Conservation (phyloP, 2,329 filamentous ascomycete genomes). For the Monosporascus sp. region DNA sequence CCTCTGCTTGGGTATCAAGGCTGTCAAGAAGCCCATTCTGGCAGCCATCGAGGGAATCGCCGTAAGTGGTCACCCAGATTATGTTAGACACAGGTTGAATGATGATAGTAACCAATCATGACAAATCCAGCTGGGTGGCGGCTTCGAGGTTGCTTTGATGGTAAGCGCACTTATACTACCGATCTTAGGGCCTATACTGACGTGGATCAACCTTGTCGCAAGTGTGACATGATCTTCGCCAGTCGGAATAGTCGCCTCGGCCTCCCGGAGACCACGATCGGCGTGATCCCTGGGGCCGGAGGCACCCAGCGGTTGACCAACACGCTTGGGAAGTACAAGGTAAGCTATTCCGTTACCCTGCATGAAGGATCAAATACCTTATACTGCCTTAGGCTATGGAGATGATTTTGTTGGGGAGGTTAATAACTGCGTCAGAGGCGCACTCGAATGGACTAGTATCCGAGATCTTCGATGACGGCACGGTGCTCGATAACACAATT, state of each 20-base stretch:
- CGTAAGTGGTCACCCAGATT: slow-evolving; percentile 29
- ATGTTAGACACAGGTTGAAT: not conserved
- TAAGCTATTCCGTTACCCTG: slow-evolving; percentile 6
- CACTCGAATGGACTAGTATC: slow-evolving; percentile 20
- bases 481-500: slow-evolving; percentile 21
- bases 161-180: slow-evolving; percentile 21
- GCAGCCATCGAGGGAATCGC: slow-evolving; percentile 47
- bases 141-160: slow-evolving; percentile 45
- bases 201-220: not conserved
- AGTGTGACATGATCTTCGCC: slow-evolving; percentile 59
- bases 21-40: slow-evolving; percentile 42
- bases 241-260: slow-evolving; percentile 80
- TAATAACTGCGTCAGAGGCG: slow-evolving; percentile 23
- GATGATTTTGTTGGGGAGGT: slow-evolving; percentile 22
- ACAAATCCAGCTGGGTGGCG: slow-evolving; percentile 39
- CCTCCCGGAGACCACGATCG: slow-evolving; percentile 92
- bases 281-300: slow-evolving; percentile 84
- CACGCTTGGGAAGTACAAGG: slow-evolving; percentile 31
- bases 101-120: not conserved
- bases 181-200: not conserved
- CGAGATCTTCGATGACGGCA: slow-evolving; percentile 22
- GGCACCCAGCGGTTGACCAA: slow-evolving; percentile 60
- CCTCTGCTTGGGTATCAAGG: slow-evolving; percentile 31
- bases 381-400: slow-evolving; percentile 22
- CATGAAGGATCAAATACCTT: not conserved